Base-by-base conservation (phyloP, 192 early-diverging fungal genomes). In the Umbelopsis ramanniana region DNA sequence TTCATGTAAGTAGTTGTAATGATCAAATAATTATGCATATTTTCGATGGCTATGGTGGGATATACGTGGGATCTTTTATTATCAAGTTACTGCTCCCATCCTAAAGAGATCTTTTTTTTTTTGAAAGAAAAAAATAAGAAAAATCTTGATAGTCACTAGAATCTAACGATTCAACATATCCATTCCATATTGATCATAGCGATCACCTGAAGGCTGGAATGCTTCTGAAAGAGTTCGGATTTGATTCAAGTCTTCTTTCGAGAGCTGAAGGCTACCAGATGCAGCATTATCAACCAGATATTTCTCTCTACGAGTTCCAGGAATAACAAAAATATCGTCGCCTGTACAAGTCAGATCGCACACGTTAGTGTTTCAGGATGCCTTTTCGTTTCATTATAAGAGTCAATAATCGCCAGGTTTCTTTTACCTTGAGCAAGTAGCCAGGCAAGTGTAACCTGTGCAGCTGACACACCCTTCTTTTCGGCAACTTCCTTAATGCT, bases 391-490 rank as follows among this genome's bases (percentile, higher is more conserved):
- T n/a, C n/a, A n/a, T n/a, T n/a, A n/a, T n/a, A n/a, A n/a, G n/a
- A n/a, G n/a, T n/a, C n/a, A n/a, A n/a, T n/a, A n/a, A n/a, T n/a
- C n/a, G n/a, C n/a, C n/a, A n/a, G n/a, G n/a, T n/a, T 7, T 43
- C 1, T 11, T 6, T 54, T 35, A 15, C 67, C 67, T 68, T 68
- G 67, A 68, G 67, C 67, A 24, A 68, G 46, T 26, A 68, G 45
- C 91, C 91, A 93, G 8, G 89, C 88, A 45, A 93, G 74, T 0
- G 80, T 80, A n/a, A 91, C 69, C 72, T 93, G 89, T 6, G 78
- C 68, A 1, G 86, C 63, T 19, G 78, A 85, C 52, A 81, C 76
- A 22, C 77, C 77, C 57, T 86, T 88, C 68, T 84, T 88, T 35
- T 79, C 73, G 6, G 89, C 90, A 23, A 89, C 43, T 2, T 11